Evolutionary conservation across 2,329 filamentous ascomycete genomes (phyloP).

Genomic region (Phialophora chinensis): DNA sequence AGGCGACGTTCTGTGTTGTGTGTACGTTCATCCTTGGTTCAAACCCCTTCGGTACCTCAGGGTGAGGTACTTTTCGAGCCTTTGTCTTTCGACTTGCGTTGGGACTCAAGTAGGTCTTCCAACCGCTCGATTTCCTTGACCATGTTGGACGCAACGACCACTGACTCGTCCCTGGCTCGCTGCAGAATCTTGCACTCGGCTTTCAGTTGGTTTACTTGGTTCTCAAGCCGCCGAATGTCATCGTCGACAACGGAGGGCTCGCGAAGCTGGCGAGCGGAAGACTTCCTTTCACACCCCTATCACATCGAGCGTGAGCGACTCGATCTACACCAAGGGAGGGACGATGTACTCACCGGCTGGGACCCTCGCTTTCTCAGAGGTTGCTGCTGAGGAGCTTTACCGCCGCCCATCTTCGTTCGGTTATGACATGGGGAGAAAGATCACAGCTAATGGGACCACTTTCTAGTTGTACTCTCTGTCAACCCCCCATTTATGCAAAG

Average conservation of each 20-base stretch:
- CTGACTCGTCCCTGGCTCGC: slow-evolving; percentile 11
- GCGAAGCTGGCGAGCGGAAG: background rate
- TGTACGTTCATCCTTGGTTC: background rate
- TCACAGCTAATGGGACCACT: background rate
- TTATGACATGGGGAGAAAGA: slow-evolving; percentile 5
- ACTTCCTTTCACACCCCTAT: slow-evolving; percentile 6
- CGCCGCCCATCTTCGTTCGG: slow-evolving; percentile 18
- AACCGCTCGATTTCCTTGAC: slow-evolving; percentile 17
- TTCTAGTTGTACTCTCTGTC: slow-evolving; percentile 12
- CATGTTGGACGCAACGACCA: slow-evolving; percentile 11
- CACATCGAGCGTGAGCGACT: slow-evolving; percentile 6
- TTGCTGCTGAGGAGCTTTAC: slow-evolving; percentile 14
- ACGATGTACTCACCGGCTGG: slow-evolving; percentile 11
- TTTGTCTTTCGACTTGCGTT: slow-evolving; percentile 15
- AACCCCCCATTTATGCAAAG: slow-evolving; percentile 13
- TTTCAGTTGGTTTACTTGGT: slow-evolving; percentile 13
- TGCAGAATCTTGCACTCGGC: slow-evolving; percentile 19
- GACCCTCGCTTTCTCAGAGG: slow-evolving; percentile 7
- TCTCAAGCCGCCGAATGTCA: slow-evolving; percentile 12
- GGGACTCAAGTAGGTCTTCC: slow-evolving; percentile 4
- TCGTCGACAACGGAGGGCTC: slow-evolving; percentile 9
- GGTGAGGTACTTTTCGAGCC: slow-evolving; percentile 2
- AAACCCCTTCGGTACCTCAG: background rate
- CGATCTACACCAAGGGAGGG: background rate
- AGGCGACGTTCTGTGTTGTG: background rate